phyloP scores from a whole-genome alignment of 1,284 basidiomycete species.

The Irpex sp. region DNA sequence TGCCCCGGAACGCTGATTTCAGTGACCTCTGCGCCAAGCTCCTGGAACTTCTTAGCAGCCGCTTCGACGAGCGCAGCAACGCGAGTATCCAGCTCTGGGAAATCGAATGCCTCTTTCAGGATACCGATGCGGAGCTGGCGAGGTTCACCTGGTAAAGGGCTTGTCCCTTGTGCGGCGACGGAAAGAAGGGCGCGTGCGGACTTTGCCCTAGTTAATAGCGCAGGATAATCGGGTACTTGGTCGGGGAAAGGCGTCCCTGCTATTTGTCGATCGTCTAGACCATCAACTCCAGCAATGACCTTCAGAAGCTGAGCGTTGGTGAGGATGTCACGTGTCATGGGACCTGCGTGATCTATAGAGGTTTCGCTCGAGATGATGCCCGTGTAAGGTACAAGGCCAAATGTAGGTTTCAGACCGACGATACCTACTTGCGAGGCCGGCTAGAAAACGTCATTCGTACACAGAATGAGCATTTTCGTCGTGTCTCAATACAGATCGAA shows the following conservation, averaged over 20 bases:
- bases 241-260: conserved; percentile 34
- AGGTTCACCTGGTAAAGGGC: conserved; percentile 12
- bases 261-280: conserved; percentile 40
- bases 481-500: not conserved
- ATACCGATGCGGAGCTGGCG: conserved; percentile 33
- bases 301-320: conserved; percentile 38
- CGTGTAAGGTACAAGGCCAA: conserved; percentile 45
- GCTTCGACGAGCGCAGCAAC: conserved; percentile 28
- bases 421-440: conserved; percentile 40
- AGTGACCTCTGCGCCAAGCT: conserved; percentile 34
- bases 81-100: conserved; percentile 28
- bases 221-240: conserved; percentile 33
- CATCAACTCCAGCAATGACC: conserved; percentile 42
- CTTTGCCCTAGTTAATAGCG: conserved; percentile 19
- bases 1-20: conserved; percentile 24
- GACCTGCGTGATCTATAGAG: conserved; percentile 35
- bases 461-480: not conserved
- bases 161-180: conserved; percentile 18
- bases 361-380: conserved; percentile 37
- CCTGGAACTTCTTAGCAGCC: conserved; percentile 29
- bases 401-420: conserved; percentile 44
- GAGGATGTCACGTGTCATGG: conserved; percentile 35
- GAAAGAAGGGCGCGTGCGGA: conserved; percentile 12
- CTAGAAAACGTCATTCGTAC: conserved; percentile 7
- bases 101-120: conserved; percentile 34